Conservation (phyloP, 768 basidiomycete genomes). For the Amanita rimosa region DNA sequence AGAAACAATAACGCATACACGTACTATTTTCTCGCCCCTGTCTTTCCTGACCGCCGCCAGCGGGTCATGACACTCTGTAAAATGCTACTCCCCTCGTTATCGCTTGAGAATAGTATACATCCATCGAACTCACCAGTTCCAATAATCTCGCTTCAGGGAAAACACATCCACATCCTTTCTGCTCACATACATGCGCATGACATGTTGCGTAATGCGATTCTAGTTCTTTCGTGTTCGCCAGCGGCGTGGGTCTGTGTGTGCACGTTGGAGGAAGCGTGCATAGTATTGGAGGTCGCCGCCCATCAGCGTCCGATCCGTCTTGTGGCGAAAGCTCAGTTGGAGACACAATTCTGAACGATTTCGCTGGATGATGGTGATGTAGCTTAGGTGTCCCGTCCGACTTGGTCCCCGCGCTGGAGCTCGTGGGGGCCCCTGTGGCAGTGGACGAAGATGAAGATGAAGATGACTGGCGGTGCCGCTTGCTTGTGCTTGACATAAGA, state of each 20-base stretch:
- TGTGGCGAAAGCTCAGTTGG: slow-evolving; percentile 3
- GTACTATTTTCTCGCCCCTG: slow-evolving; percentile 77
- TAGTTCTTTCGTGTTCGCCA: slow-evolving; percentile 56
- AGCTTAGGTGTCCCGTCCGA: slow-evolving; percentile 14
- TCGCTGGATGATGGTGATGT: slow-evolving; percentile 6
- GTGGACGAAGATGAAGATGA: slow-evolving; percentile 21
- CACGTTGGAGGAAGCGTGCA: slow-evolving; percentile 84
- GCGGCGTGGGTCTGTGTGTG: slow-evolving; percentile 49
- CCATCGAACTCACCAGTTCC: slow-evolving; percentile 52
- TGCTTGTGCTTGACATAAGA: slow-evolving; percentile 12
- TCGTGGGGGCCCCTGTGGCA: slow-evolving; percentile 18
- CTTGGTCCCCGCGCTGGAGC: slow-evolving; percentile 20
- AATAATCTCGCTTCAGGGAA: slow-evolving; percentile 78
- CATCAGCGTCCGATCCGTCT: neutral
- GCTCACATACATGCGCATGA: slow-evolving; percentile 76
- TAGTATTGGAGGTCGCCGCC: slow-evolving; percentile 27
- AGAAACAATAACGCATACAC: slow-evolving; percentile 14
- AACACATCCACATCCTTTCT: slow-evolving; percentile 58
- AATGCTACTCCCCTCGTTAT: slow-evolving; percentile 36
- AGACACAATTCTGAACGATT: slow-evolving; percentile 5
- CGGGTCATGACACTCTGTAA: slow-evolving; percentile 84
- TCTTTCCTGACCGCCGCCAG: slow-evolving; percentile 67
- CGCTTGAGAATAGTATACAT: neutral
- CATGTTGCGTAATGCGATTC: slow-evolving; percentile 78
- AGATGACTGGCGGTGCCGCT: slow-evolving; percentile 27